Evolutionary conservation across 1,284 basidiomycete genomes (phyloP).

Genomic region (Phaffia rhodozyma): DNA sequence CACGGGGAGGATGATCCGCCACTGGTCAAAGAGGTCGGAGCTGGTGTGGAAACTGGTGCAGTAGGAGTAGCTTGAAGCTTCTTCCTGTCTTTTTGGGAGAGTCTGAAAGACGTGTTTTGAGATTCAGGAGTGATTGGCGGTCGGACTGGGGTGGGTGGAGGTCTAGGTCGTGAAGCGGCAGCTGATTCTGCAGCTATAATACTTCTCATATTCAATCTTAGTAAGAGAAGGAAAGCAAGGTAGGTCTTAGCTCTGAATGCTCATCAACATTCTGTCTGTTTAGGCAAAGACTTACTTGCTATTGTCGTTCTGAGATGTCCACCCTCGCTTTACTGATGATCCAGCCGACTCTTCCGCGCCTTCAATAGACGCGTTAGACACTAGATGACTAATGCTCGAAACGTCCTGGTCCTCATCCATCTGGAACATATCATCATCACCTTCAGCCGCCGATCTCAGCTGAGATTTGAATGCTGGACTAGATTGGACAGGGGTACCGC

Average conservation of each 20-base stretch:
- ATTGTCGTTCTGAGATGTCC: conserved; percentile 22
- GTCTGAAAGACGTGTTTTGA: conserved; percentile 2
- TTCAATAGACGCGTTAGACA: conserved; percentile 18
- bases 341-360: conserved; percentile 17
- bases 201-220: conserved; percentile 64
- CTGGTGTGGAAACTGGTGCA: neutral
- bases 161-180: conserved; percentile 19
- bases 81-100: conserved; percentile 16
- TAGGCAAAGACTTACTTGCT: conserved; percentile 35
- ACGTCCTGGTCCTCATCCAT: conserved; percentile 49
- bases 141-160: conserved; percentile 24
- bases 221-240: neutral
- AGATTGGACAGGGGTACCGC: conserved; percentile 26
- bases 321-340: neutral
- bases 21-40: neutral
- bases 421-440: conserved; percentile 46
- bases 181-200: conserved; percentile 63
- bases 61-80: neutral
- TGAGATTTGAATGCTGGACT: conserved; percentile 34
- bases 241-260: conserved; percentile 8
- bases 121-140: neutral
- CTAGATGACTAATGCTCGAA: conserved; percentile 18
- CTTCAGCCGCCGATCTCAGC: conserved; percentile 20
- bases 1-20: conserved; percentile 5
- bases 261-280: conserved; percentile 8